Percentiles rank a stretch among this genome's conserved stretches.
Evolutionary conservation across 2,329 filamentous ascomycete species (phyloP).

Genomic region (Pyrenophora tritici-repentis): DNA sequence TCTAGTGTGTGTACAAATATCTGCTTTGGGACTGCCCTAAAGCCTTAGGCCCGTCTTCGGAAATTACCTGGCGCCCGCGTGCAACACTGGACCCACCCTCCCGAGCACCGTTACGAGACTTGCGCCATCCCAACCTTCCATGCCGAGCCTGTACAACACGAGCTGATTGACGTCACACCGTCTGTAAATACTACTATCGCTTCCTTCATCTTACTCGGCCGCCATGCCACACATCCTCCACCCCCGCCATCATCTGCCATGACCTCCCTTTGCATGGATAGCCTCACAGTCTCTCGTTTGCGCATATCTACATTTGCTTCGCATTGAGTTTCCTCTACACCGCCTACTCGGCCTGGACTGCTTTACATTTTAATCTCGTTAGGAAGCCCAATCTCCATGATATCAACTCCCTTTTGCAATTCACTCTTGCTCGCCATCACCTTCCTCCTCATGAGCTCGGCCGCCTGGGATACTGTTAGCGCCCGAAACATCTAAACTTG

Average conservation of each 20-base stretch:
- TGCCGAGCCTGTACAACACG: constrained; percentile 1
- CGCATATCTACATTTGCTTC: not conserved
- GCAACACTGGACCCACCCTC: constrained; percentile 23
- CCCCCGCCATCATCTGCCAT: not conserved
- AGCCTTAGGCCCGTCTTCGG: constrained; percentile 23
- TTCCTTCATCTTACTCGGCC: constrained; percentile 11
- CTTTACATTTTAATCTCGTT: constrained; percentile 52
- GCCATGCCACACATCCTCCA: constrained; percentile 8
- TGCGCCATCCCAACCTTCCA: constrained; percentile 10
- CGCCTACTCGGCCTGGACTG: not conserved
- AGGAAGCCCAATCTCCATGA: constrained; percentile 52
- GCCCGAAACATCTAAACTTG: no score
- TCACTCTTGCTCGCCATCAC: constrained; percentile 85
- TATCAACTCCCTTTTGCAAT: constrained; percentile 64
- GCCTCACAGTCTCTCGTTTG: not conserved
- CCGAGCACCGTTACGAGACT: constrained; percentile 15
- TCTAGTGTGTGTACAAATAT: constrained; percentile 16
- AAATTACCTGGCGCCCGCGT: constrained; percentile 27
- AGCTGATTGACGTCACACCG: constrained; percentile 26
- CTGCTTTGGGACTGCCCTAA: constrained; percentile 13
- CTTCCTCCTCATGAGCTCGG: constrained; percentile 80
- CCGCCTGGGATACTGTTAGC: constrained; percentile 48
- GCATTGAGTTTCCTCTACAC: not conserved
- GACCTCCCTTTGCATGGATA: not conserved
- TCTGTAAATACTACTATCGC: not conserved